Base-by-base conservation (phyloP, 2,329 filamentous ascomycete species). In the Trichoderma koningii region DNA sequence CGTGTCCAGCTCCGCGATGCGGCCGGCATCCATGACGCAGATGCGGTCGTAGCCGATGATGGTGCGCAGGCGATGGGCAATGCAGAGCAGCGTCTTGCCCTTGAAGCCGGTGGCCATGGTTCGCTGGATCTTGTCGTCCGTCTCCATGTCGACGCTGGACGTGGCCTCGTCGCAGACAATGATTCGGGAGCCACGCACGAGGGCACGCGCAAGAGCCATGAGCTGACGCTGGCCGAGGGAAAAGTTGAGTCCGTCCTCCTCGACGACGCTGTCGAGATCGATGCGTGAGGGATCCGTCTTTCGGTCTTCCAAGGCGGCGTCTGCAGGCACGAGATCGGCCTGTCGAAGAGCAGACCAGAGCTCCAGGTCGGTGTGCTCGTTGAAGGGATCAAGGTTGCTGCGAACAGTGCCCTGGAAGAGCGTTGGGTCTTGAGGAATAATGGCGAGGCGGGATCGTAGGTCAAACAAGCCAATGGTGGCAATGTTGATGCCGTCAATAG, bases 81-180 rank as follows among this genome's bases (percentile, higher is more conserved):
- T 97, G 77, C 93, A 97, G 23, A 98, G 81, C 53, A 98, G 79
- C 2, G 94, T 97, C 81, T 90, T 92, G 66, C 93, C 93, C 62
- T 85, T 83, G 81, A 98, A 98, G 0, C 89, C 93, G 1, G 85
- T 83, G 0, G 91, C 89, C 77, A 98, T 97, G 3, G 93, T 96
- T 63, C 82, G 81, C 77, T 98, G 94, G 74, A 98, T 97, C 83
- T 95, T 96, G 77, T 92, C 89, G 74, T 99, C 95, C 3, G 94
- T 98, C 74, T 97, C 94, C 82, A 97, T 95, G 76, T 98, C 94
- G 7, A 98, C 93, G 0, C 87, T 91, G 1, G 89, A 92, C 0
- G 95, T 99, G 1, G 95, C 95, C 77, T 99, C 95, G 80, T 99
- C 95, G 77, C 94, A 97, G 56, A 99, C 89, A 71, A 98, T 97